phyloP scores from a whole-genome alignment of 345 rosid genomes.

The Salix dunnii region DNA sequence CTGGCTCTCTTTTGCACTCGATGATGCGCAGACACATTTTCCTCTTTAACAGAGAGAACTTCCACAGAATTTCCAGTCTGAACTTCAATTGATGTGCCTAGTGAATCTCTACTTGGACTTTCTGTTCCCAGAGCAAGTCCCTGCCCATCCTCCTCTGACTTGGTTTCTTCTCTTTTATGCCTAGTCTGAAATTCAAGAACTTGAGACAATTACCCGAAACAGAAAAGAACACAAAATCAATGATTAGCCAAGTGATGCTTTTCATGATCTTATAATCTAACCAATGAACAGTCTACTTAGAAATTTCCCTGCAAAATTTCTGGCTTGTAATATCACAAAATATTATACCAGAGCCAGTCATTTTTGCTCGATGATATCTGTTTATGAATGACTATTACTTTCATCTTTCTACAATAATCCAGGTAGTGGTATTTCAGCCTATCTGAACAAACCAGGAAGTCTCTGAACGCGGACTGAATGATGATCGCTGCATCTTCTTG shows the following conservation, averaged over 20 bases:
- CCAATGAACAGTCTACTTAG: not conserved
- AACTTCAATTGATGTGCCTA: slow-evolving; percentile 67
- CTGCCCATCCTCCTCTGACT: slow-evolving; percentile 17
- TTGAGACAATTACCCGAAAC: not conserved
- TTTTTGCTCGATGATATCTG: not conserved
- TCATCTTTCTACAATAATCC: not conserved
- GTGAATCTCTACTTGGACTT: slow-evolving; percentile 52
- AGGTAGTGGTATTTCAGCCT: not conserved
- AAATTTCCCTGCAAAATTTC: not conserved
- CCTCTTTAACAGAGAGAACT: slow-evolving; percentile 38
- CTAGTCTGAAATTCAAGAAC: slow-evolving; percentile 38
- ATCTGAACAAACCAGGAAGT: slow-evolving; percentile 45
- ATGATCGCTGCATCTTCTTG: slow-evolving; percentile 73
- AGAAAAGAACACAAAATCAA: not conserved
- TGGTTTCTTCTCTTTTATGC: slow-evolving; percentile 24
- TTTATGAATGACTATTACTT: not conserved
- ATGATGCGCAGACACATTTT: slow-evolving; percentile 26
- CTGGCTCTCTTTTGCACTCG: slow-evolving; percentile 41
- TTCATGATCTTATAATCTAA: not conserved
- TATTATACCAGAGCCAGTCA: not conserved
- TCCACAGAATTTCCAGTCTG: slow-evolving; percentile 60
- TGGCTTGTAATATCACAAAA: not conserved
- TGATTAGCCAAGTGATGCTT: not conserved
- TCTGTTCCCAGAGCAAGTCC: slow-evolving; percentile 24
- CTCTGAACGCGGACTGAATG: slow-evolving; percentile 72